phyloP scores from a whole-genome alignment of 352 stramenopile genomes.

The Blastocystis sp. region DNA sequence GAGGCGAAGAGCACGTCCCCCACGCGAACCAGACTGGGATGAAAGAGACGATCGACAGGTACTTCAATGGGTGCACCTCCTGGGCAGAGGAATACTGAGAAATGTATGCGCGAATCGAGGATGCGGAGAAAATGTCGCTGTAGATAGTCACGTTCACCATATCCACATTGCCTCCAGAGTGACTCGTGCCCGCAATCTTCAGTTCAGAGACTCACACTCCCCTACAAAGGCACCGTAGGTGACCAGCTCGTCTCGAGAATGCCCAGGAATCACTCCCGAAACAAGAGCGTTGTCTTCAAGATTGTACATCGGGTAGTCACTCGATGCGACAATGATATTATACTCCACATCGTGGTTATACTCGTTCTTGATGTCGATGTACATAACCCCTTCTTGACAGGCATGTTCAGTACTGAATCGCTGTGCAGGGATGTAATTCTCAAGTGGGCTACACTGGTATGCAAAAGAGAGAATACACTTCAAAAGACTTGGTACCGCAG shows the following conservation, averaged over 20 bases:
- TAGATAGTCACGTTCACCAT: background rate
- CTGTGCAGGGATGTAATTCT: background rate
- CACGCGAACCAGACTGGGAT: background rate
- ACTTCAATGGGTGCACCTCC: background rate
- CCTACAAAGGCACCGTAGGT: background rate
- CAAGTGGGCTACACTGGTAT: background rate
- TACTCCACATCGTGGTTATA: background rate
- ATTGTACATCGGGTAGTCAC: slow-evolving; percentile 33
- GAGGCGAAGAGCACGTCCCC: background rate
- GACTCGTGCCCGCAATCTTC: background rate
- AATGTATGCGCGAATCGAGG: background rate
- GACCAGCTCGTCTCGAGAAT: background rate
- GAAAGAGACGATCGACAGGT: background rate
- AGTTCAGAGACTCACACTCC: background rate
- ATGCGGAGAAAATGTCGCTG: background rate
- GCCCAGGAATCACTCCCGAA: background rate
- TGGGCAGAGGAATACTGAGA: background rate
- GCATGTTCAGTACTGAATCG: background rate
- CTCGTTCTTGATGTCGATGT: background rate
- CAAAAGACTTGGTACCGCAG: background rate
- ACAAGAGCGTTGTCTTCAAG: background rate
- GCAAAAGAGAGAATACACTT: background rate
- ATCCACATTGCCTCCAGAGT: background rate
- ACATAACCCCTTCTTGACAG: background rate
- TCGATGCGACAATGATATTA: background rate